Evolutionary conservation across 257 asterid genomes (phyloP), one percentile per base, ranked within the genome.

Genomic region (Echium plantagineum): DNA sequence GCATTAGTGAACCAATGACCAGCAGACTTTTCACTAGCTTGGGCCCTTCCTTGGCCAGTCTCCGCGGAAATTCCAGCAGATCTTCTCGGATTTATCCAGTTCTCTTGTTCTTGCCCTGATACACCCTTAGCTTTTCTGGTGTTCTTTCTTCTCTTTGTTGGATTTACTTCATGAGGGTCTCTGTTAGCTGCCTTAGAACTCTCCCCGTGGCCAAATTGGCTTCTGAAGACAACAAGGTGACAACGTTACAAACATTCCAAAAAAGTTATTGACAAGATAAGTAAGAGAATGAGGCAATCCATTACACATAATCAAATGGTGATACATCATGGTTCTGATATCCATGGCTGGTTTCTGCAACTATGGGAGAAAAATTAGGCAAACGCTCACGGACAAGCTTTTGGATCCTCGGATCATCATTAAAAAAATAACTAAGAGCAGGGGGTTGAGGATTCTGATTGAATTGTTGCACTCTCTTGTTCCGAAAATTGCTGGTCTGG

Each of bases 31-130:
- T 83, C 69, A 69, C 19, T 90, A 18, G 89, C 95, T 49, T 75
- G 94, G 66, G 78, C 85, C 78, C 89, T 93, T 78, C 95, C 78
- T 77, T 81, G 78, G 69, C 98, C 82, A 66, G 85, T 89, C 66
- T 81, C 85, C 73, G 81, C 84, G 63, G 82, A 72, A 79, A 61
- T 55, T 56, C 66, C 77, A 52, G 67, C 76, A 68, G 70, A 35
- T 69, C 62, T 66, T 71, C 73, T 85, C 62, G 98, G 97, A 75
- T 75, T 78, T 59, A 85, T 75, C 98, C 98, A 86, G 55, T 71
- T 66, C 54, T 58, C 79, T 9, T 85, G 72, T 67, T 70, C 87
- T 68, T 66, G 80, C 22, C 86, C 56, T 58, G 71, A 72, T 35
- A 72, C 75, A 56, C 54, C 70, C 55, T 60, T 77, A 1, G 81